Conservation (phyloP, 1,284 basidiomycete species). For the Fomitopsis schrenkii region DNA sequence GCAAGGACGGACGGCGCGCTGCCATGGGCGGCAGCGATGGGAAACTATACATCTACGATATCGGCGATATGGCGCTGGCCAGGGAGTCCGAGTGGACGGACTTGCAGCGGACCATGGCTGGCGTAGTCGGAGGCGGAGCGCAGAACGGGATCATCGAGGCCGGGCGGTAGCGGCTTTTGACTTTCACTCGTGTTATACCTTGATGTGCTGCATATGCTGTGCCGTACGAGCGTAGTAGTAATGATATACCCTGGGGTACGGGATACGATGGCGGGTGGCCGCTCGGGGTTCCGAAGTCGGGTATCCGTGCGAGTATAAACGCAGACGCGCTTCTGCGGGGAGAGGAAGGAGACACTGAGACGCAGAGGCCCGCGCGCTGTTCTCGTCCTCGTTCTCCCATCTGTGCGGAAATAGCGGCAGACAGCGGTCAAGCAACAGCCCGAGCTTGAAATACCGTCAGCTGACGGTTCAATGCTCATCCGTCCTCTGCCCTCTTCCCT, state of each 20-base stretch:
- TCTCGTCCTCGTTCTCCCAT: neutral
- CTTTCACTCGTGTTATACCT: constrained; percentile 37
- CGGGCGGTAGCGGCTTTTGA: constrained; percentile 19
- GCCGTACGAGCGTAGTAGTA: neutral
- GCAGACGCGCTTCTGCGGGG: neutral
- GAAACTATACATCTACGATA: constrained; percentile 89
- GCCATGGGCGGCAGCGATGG: constrained; percentile 93
- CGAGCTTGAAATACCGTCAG: constrained; percentile 11
- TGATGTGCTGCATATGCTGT: neutral
- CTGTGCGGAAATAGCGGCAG: constrained; percentile 5
- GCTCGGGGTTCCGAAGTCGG: constrained; percentile 10
- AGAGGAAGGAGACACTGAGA: neutral
- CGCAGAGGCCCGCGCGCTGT: neutral
- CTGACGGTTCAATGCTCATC: constrained; percentile 21
- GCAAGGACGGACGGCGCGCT: constrained; percentile 77
- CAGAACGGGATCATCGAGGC: constrained; percentile 52
- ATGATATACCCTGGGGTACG: neutral
- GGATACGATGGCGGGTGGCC: neutral
- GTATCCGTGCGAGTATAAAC: constrained; percentile 2
- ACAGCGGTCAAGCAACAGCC: neutral
- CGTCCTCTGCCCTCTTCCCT: constrained; percentile 6
- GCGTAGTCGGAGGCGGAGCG: constrained; percentile 52
- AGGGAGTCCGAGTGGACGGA: constrained; percentile 88
- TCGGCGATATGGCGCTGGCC: constrained; percentile 85
- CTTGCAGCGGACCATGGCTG: constrained; percentile 76